These are phyloP conservation scores for Aspergillus diversus DNA, from an alignment of 495 filamentous ascomycete species.

Conservation along the genomic window DNA sequence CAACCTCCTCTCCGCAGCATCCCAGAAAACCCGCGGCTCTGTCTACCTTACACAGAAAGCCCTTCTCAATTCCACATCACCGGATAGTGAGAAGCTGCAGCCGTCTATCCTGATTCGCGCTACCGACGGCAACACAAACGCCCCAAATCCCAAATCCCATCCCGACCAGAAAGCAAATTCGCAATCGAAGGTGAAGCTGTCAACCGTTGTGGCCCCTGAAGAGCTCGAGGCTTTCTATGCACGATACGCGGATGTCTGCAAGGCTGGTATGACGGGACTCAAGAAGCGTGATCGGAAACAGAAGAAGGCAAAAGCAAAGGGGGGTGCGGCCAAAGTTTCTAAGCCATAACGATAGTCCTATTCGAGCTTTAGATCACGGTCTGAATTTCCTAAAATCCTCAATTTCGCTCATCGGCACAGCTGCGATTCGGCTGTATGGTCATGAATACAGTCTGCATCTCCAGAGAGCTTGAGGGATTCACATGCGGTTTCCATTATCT, in stretches of 20 bases:
- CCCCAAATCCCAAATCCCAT: constrained; percentile 42
- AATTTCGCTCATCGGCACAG: too few species aligned
- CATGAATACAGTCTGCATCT: too few species aligned
- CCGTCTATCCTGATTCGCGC: constrained; percentile 81
- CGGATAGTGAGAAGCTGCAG: constrained; percentile 46
- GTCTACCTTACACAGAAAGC: constrained; percentile 86
- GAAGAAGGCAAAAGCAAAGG: constrained; percentile 73
- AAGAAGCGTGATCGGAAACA: constrained; percentile 95
- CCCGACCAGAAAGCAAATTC: constrained; percentile 29
- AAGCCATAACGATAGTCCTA: constrained; percentile 35
- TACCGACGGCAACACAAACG: constrained; percentile 65
- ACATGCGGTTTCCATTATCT: not conserved
- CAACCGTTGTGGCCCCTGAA: constrained; percentile 76
- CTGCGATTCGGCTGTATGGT: too few species aligned
- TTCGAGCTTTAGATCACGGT: too few species aligned
- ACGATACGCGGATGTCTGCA: constrained; percentile 90
- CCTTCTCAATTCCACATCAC: constrained; percentile 27
- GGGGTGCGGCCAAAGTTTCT: constrained; percentile 52
- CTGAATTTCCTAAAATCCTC: too few species aligned
- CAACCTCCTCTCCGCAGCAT: constrained; percentile 70
- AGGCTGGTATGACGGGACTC: constrained; percentile 80
- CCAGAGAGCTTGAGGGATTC: not conserved
- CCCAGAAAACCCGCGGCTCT: constrained; percentile 71
- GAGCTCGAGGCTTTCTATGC: constrained; percentile 80
- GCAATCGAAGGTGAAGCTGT: constrained; percentile 72